A percentile compares a stretch with the other conserved stretches of the same genome.
Evolutionary conservation across 2,329 filamentous ascomycete genomes (phyloP).

Genomic region (Didymellaceae sp.): DNA sequence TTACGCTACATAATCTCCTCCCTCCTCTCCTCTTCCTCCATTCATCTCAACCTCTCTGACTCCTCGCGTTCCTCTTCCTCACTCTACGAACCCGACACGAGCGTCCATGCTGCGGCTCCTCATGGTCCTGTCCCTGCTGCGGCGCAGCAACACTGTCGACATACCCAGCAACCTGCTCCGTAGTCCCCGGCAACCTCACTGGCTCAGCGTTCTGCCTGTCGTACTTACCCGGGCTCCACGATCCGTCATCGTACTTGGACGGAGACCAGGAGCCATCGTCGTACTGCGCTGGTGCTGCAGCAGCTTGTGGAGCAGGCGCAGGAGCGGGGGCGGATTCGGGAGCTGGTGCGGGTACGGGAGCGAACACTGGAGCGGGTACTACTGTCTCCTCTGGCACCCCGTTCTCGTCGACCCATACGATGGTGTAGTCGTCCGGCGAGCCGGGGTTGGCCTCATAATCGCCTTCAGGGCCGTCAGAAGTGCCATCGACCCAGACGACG

Average conservation of each 20-base stretch:
- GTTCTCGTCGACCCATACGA: neutral
- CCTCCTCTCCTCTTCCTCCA: neutral
- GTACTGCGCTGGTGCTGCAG: no score
- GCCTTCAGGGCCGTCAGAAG: conserved; percentile 9
- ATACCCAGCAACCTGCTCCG: conserved; percentile 1
- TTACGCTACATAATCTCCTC: neutral
- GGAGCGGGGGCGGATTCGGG: neutral
- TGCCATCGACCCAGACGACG: conserved; percentile 27
- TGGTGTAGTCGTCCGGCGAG: conserved; percentile 14
- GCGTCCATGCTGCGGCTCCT: conserved; percentile 1
- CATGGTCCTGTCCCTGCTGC: neutral
- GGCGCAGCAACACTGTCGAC: neutral
- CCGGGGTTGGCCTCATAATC: conserved; percentile 9
- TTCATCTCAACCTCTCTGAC: neutral
- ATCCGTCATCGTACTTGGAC: conserved; percentile 1
- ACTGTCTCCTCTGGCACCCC: neutral
- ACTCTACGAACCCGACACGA: conserved; percentile 1
- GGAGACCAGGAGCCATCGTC: neutral
- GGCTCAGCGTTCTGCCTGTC: neutral
- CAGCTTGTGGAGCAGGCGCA: no score
- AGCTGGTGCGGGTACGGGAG: neutral
- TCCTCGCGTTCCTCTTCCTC: neutral
- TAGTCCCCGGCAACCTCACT: neutral
- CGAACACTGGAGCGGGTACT: neutral
- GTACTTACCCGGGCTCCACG: conserved; percentile 6